phyloP scores from a whole-genome alignment of 345 rosid species.

The Cardiospermum halicacabum region DNA sequence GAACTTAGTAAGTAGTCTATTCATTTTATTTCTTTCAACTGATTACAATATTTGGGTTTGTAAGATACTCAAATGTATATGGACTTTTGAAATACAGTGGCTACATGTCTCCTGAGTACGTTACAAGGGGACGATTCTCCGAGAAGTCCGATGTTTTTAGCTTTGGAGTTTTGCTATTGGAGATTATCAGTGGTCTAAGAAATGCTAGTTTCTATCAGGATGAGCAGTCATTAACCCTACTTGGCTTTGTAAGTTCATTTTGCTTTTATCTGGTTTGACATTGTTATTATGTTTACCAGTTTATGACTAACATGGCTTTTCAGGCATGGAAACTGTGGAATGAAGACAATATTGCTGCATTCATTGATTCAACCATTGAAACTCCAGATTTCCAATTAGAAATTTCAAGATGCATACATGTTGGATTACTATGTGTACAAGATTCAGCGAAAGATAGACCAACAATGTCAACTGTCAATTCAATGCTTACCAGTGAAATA shows the following conservation, averaged over 20 bases:
- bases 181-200: neutral
- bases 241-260: neutral
- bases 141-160: too few species aligned
- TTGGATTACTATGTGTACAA: neutral
- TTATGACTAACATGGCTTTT: neutral
- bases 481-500: neutral
- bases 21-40: too few species aligned
- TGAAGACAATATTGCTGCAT: neutral
- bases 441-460: neutral
- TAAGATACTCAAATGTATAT: neutral
- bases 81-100: too few species aligned
- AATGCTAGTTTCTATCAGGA: neutral
- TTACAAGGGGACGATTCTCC: too few species aligned
- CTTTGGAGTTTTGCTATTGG: neutral
- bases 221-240: neutral
- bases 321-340: slow-evolving; percentile 1
- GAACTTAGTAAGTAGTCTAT: neutral
- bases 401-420: neutral
- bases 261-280: neutral
- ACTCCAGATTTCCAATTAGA: neutral
- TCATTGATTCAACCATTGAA: neutral
- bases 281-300: neutral
- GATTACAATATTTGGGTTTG: neutral
- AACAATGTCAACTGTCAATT: neutral
- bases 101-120: too few species aligned